Evolutionary conservation across 306 rosid genomes (phyloP), one percentile per base, ranked within the genome.

Genomic region (Cicer yamashitae): DNA sequence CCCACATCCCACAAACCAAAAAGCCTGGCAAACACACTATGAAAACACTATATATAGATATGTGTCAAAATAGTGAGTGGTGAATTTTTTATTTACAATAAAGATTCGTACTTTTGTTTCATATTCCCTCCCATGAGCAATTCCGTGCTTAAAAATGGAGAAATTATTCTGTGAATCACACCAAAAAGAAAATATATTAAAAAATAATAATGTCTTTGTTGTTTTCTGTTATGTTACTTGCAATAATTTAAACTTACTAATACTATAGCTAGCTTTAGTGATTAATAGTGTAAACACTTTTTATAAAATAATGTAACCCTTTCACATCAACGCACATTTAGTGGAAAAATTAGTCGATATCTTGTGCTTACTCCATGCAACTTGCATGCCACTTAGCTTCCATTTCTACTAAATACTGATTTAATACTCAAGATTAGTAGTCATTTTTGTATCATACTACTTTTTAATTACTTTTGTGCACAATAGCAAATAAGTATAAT

Each of bases 351-450:
- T 38, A 50, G 14, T 18, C 15, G 38, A 40, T 12, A 47, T n/a
- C 57, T 20, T 51, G 40, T 64, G 72, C 18, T 64, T 38, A 34
- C 9, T 63, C 38, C 73, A 64, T 64, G 73, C 73, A 65, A 75
- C 38, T 53, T 67, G 67, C 73, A 66, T 53, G 18, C 73, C 66
- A 76, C 66, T 10, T 43, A 66, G 20, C 67, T 43, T 66, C 74
- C 67, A 76, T 66, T 61, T 10, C 46, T 40, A 40, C 11, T 39
- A 9, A 64, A 1, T 14, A 8, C 22, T 60, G 9, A 15, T 74
- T 39, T 46, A 10, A 68, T 25, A 15, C 22, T 56, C 9, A 41
- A 41, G 7, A 8, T 47, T 47, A 45, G 44, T 34, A 41, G n/a
- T 15, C 40, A 17, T 73, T 25, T 47, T 63, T 38, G 11, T 60